These are phyloP conservation scores for Pilasporangium apinafurcum DNA, from an alignment of 352 stramenopile species.

Conservation along the genomic window DNA sequence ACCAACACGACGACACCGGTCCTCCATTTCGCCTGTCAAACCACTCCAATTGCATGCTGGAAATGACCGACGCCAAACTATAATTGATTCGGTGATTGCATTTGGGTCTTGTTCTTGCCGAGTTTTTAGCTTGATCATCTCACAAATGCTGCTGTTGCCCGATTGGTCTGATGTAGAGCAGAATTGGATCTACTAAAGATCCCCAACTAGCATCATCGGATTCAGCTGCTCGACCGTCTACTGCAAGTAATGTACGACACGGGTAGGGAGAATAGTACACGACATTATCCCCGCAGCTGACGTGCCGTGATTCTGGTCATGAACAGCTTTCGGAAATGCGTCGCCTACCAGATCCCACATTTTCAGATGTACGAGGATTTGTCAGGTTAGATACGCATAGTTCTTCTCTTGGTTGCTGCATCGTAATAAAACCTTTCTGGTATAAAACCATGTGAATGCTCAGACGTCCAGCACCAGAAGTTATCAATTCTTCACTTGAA, in stretches of 20 bases:
- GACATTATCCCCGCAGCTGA: background rate
- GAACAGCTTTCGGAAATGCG: background rate
- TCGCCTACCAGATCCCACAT: conserved; percentile 15
- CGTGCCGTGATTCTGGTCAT: background rate
- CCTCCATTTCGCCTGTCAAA: conserved; percentile 3
- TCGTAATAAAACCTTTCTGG: background rate
- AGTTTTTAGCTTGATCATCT: too few species aligned
- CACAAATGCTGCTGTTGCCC: background rate
- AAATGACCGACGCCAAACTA: background rate
- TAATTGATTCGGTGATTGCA: conserved; percentile 15
- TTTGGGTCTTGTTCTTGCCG: background rate
- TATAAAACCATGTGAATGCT: background rate
- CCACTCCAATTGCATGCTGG: conserved; percentile 1
- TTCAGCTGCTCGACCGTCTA: conserved; percentile 13
- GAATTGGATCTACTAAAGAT: conserved; percentile 4
- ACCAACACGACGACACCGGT: background rate
- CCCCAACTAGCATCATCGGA: conserved; percentile 11
- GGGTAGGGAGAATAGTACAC: background rate
- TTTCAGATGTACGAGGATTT: conserved; percentile 30
- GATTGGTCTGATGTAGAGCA: conserved; percentile 2
- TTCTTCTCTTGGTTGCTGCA: background rate
- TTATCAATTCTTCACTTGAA: conserved; percentile 3
- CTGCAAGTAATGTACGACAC: conserved; percentile 17
- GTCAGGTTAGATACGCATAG: conserved; percentile 24
- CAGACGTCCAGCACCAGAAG: conserved; percentile 3